Evolutionary conservation across 805 yeast species (phyloP), one percentile per base, ranked within the genome.

Genomic region (Metschnikowia amazonensis): DNA sequence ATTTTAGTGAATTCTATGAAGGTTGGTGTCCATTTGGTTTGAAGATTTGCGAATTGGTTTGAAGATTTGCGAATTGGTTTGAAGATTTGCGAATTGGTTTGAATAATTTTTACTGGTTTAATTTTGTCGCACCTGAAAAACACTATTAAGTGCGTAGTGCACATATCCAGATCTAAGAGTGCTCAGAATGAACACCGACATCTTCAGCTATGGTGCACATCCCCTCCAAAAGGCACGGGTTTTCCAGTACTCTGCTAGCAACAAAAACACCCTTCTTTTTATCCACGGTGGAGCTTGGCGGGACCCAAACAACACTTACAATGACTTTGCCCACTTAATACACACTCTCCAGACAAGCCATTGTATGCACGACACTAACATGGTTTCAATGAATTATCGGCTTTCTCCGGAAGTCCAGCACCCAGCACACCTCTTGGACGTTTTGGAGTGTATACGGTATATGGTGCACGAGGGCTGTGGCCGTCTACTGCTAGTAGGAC

Each of bases 241-340:
- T 1, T 67, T 63, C 49, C 52, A 56, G n/a, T 50, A 49, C 35
- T 5, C 38, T 4, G 47, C 46, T 2, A 47, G 39, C 14, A 39
- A 40, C 17, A 45, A 58, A 2, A 45, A 46, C 18, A 62, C 76
- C 16, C 44, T 79, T 5, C 72, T 86, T 0, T 82, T 80, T 53
- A 74, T 88, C 32, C 96, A 88, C 63, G 96, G 96, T 1, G 96
- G 96, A 0, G 95, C 89, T 0, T 88, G 96, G 96, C 71, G 87
- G 49, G 95, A 85, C 57, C 78, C 81, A 1, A 59, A 50, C 2
- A 82, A 84, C 58, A 82, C 89, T 0, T 74, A 66, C 23, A 63
- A 72, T 32, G 92, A 84, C 55, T 80, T 78, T 44, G 66, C 66
- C 8, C 53, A 51, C 10, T 47, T 81, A 36, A 51, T 63, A 18